Conservation (phyloP, 2,329 filamentous ascomycete species). For the Trichophaea hybrida region DNA sequence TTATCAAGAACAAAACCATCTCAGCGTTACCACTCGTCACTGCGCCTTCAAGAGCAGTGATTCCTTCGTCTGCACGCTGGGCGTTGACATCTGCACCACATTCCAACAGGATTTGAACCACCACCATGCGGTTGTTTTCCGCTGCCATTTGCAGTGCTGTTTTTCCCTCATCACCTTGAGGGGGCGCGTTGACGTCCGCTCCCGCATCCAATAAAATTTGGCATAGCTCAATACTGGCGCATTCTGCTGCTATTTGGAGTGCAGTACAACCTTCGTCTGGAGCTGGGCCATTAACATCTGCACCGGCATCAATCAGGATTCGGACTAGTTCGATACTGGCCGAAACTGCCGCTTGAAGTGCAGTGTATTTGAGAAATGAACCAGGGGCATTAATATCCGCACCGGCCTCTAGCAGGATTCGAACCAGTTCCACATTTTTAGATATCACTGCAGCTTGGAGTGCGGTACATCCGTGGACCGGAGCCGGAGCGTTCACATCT, state of each 20-base stretch:
- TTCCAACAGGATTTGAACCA: conserved; percentile 20
- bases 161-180: neutral
- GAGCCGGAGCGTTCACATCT: conserved; percentile 9
- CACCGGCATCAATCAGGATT: too few relatives aligned
- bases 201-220: neutral
- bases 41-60: conserved; percentile 14
- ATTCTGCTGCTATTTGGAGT: too few relatives aligned
- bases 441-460: neutral
- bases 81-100: conserved; percentile 17
- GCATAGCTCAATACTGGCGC: too few relatives aligned
- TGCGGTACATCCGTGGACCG: neutral
- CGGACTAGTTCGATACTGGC: too few relatives aligned
- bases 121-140: conserved; percentile 11
- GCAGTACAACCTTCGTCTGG: too few relatives aligned
- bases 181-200: conserved; percentile 2
- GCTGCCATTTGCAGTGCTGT: conserved; percentile 21
- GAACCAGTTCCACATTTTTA: neutral
- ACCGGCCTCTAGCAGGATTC: neutral
- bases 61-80: neutral
- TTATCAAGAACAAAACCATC: conserved; percentile 9
- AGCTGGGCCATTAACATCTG: too few relatives aligned
- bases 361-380: too few relatives aligned
- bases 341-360: too few relatives aligned
- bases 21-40: conserved; percentile 6
- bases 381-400: too few relatives aligned